These are phyloP conservation scores for Hydnum rufescens DNA, from an alignment of 768 basidiomycete species.

Conservation along the genomic window DNA sequence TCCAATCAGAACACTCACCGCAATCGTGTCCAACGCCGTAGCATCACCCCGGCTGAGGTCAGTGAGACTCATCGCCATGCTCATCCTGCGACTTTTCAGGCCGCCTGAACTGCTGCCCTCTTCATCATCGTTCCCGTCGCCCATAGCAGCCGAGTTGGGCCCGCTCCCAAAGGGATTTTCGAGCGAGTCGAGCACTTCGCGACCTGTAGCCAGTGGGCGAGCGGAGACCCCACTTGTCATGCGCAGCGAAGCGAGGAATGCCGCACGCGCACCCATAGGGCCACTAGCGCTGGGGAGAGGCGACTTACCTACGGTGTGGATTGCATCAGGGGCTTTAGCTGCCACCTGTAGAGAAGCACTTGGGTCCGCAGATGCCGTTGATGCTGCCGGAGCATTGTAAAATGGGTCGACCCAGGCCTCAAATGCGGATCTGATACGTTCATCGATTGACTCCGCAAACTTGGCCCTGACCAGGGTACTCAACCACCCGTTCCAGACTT, in stretches of 20 bases:
- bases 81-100: conserved; percentile 1
- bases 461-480: conserved; percentile 1
- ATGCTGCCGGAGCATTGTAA: background rate
- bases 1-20: too few species aligned
- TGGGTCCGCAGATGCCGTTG: background rate
- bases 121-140: background rate
- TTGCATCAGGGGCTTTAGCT: background rate
- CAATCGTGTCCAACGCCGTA: background rate
- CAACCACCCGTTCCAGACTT: conserved; percentile 2
- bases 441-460: background rate
- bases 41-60: background rate
- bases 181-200: background rate
- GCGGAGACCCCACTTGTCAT: background rate
- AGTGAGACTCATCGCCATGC: conserved; percentile 4
- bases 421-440: background rate
- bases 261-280: background rate
- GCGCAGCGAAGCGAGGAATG: conserved; percentile 1
- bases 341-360: background rate
- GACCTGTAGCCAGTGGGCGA: background rate
- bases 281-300: background rate
- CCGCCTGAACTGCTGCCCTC: background rate
- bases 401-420: conserved; percentile 1
- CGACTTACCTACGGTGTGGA: background rate
- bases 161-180: conserved; percentile 1
- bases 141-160: background rate